These are phyloP conservation scores for Cyclotella sp. DNA, from an alignment of 108 stramenopile genomes.

Conservation along the genomic window DNA sequence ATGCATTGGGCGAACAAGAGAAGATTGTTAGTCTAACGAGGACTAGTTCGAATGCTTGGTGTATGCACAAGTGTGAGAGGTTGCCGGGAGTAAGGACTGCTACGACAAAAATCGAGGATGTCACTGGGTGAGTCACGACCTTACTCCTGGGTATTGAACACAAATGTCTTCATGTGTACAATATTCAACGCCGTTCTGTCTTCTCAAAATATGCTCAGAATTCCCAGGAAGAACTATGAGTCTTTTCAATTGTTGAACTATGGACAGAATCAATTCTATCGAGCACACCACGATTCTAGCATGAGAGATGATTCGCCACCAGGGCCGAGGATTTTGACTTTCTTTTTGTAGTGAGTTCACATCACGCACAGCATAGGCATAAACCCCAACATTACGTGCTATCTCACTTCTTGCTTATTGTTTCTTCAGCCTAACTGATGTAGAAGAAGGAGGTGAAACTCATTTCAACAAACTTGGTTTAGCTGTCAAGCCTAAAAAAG, in stretches of 20 bases:
- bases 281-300: slow-evolving; percentile 76
- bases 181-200: too few relatives aligned
- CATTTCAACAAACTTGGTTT: slow-evolving; percentile 66
- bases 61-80: slow-evolving; percentile 54
- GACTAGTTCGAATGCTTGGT: slow-evolving; percentile 75
- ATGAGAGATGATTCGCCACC: slow-evolving; percentile 55
- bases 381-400: not conserved
- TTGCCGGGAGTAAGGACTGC: slow-evolving; percentile 47
- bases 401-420: not conserved
- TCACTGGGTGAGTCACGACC: slow-evolving; percentile 42
- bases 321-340: slow-evolving; percentile 87
- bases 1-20: slow-evolving; percentile 65
- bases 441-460: slow-evolving; percentile 90
- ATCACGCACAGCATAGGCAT: not conserved
- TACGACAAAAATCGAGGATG: slow-evolving; percentile 57
- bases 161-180: too few relatives aligned
- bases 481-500: slow-evolving; percentile 62
- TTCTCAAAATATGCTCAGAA: not conserved
- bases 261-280: slow-evolving; percentile 61
- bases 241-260: slow-evolving; percentile 68
- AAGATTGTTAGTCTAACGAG: slow-evolving; percentile 65
- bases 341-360: slow-evolving; percentile 73
- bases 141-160: not conserved
- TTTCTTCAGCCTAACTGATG: slow-evolving; percentile 48
- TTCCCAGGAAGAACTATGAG: slow-evolving; percentile 65